A percentile compares a stretch with the other conserved stretches of the same genome.
Evolutionary conservation across 2,329 filamentous ascomycete species (phyloP).

Genomic region (Pseudogymnoascus sp.): DNA sequence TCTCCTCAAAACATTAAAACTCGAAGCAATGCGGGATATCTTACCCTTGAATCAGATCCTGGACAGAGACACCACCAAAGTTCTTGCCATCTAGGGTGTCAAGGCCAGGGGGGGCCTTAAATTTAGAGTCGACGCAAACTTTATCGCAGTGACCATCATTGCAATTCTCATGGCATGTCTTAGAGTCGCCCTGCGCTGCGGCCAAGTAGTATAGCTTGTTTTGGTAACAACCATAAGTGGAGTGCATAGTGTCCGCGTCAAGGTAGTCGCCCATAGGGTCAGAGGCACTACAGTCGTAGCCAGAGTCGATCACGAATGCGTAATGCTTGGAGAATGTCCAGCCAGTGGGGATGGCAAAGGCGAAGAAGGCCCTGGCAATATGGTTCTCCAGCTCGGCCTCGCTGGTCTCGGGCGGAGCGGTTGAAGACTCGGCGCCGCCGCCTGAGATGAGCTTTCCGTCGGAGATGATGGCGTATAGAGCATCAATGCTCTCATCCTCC

Average conservation of each 20-base stretch:
- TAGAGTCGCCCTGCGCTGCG: slow-evolving; percentile 23
- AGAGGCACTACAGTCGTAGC: slow-evolving; percentile 22
- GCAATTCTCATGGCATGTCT: too few species aligned
- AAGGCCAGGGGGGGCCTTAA: slow-evolving; percentile 29
- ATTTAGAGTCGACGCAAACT: slow-evolving; percentile 15
- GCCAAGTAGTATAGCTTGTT: slow-evolving; percentile 31
- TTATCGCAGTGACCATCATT: too few species aligned
- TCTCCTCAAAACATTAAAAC: neutral
- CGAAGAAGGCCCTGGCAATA: slow-evolving; percentile 28
- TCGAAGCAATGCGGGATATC: neutral
- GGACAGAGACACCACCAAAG: slow-evolving; percentile 27
- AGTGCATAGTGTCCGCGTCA: neutral
- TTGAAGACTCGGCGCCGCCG: slow-evolving; percentile 1
- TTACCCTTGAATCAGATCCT: slow-evolving; percentile 24
- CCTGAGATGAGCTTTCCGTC: slow-evolving; percentile 30
- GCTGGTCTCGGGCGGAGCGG: neutral
- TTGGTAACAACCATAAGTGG: slow-evolving; percentile 4
- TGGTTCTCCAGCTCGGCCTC: slow-evolving; percentile 15
- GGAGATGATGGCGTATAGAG: slow-evolving; percentile 25
- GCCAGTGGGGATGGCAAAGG: slow-evolving; percentile 29
- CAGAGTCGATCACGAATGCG: slow-evolving; percentile 34
- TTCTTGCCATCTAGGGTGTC: slow-evolving; percentile 22
- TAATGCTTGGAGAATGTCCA: slow-evolving; percentile 27
- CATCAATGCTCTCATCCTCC: slow-evolving; percentile 19
- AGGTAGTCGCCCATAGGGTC: neutral